Evolutionary conservation across 2,329 filamentous ascomycete genomes (phyloP).

Genomic region (Passalora sequoiae): DNA sequence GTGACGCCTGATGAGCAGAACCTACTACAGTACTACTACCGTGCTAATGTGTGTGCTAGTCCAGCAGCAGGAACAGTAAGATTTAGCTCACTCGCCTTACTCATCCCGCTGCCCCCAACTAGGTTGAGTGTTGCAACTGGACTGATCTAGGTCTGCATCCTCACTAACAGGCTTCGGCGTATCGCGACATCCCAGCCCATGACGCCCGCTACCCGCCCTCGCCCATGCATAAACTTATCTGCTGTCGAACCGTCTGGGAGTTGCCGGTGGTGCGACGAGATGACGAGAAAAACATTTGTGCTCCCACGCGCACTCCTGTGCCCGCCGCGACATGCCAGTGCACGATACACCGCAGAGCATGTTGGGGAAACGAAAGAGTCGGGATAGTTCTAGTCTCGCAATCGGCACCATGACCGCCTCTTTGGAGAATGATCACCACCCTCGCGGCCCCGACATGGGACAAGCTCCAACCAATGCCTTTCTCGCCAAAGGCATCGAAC

Average conservation of each 20-base stretch:
- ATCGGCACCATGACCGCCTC: neutral
- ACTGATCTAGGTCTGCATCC: too few relatives aligned
- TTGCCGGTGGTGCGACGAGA: too few relatives aligned
- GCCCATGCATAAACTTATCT: neutral
- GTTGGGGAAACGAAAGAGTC: slow-evolving; percentile 8
- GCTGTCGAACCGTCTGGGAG: neutral
- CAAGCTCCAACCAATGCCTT: slow-evolving; percentile 10
- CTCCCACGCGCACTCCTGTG: too few relatives aligned
- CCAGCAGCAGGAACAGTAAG: neutral
- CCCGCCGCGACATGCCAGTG: too few relatives aligned
- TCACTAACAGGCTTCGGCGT: too few relatives aligned
- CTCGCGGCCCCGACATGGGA: slow-evolving; percentile 1
- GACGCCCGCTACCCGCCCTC: neutral
- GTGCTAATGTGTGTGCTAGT: too few relatives aligned
- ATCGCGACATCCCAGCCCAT: neutral
- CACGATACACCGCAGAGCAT: slow-evolving; percentile 1
- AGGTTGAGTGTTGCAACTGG: too few relatives aligned
- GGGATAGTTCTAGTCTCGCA: neutral
- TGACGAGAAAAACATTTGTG: too few relatives aligned
- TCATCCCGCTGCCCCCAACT: neutral
- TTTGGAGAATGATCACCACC: too few relatives aligned
- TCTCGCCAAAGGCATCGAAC: slow-evolving; percentile 1
- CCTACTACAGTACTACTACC: too few relatives aligned
- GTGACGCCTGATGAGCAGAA: too few relatives aligned
- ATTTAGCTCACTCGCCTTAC: neutral